Evolutionary conservation across 306 rosid genomes (phyloP), one percentile per base, ranked within the genome.

Genomic region (Prunus padus): DNA sequence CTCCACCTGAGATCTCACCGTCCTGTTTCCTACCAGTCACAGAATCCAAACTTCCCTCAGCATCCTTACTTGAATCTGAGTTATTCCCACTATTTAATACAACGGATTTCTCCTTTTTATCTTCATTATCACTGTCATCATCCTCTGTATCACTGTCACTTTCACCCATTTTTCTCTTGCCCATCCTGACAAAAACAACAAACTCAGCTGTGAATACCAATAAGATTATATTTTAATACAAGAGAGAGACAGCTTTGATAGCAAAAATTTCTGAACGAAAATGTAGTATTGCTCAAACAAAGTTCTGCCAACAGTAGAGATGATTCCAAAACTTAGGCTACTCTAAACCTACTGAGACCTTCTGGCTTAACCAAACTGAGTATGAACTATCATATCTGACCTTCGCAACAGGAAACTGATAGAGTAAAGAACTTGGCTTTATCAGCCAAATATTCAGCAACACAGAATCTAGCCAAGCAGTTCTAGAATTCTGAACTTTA

Each of bases 61-160:
- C 57, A 62, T 86, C 97, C 82, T 86, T 89, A 76, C 78, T 84
- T 26, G 83, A 83, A 73, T 85, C 91, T 10, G 90, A 86, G 44
- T 65, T 86, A 70, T 79, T 79, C 76, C 69, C 92, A 45, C 65
- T 81, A 71, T 86, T 84, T 40, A 85, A 86, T 8, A 96, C 75
- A 60, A 73, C 45, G 0, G 97, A 88, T 82, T 87, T 84, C 82
- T 86, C 93, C 7, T 64, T 74, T 77, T 76, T 87, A 67, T 68
- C 86, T 66, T 85, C 89, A 23, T 59, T 66, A 25, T 76, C 88
- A 37, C 83, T 74, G 16, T 70, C 84, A 55, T 79, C 89, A 7
- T 76, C 91, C 66, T 90, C 95, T 1, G 92, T 80, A 81, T 84
- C 99, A 45, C 86, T 84, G 46, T 90, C 98, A 80, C 87, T 88